Conservation (phyloP, 371 early-diverging fungal genomes). For the Mortierella sp. region DNA sequence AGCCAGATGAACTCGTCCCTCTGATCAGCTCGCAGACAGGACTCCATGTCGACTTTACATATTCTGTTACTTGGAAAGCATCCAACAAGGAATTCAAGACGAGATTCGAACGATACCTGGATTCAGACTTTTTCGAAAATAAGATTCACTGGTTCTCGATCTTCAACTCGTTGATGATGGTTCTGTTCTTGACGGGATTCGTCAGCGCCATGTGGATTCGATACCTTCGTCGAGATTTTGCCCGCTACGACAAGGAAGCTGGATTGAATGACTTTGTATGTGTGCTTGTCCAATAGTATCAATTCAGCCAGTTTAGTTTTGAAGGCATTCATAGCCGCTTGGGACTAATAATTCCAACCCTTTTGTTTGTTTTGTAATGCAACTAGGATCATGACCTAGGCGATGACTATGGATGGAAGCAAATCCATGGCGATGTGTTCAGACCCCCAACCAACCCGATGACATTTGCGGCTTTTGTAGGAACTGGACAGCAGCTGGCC, state of each 20-base stretch:
- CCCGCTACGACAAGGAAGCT: constrained; percentile 85
- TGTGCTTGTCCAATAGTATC: not conserved
- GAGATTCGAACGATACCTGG: constrained; percentile 78
- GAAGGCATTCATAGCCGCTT: not conserved
- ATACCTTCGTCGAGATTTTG: constrained; percentile 83
- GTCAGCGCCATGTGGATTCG: constrained; percentile 75
- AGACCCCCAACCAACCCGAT: constrained; percentile 80
- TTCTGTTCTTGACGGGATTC: constrained; percentile 81
- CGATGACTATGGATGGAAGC: constrained; percentile 94
- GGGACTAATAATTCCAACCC: not conserved
- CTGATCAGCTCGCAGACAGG: constrained; percentile 40
- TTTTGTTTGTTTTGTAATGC: not conserved
- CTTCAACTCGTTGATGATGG: constrained; percentile 88
- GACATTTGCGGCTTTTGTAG: constrained; percentile 77
- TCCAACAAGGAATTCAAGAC: constrained; percentile 70
- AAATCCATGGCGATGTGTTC: constrained; percentile 91
- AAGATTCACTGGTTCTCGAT: constrained; percentile 93
- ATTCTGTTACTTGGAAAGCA: constrained; percentile 76
- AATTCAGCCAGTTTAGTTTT: not conserved
- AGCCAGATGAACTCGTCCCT: constrained; percentile 58
- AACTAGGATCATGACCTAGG: constrained; percentile 82
- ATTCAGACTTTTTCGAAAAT: constrained; percentile 76
- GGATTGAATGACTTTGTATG: constrained; percentile 79
- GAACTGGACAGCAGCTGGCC: constrained; percentile 81
- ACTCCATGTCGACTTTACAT: constrained; percentile 75